Conservation (phyloP, 345 rosid genomes). For the Hypericum androsaemum region DNA sequence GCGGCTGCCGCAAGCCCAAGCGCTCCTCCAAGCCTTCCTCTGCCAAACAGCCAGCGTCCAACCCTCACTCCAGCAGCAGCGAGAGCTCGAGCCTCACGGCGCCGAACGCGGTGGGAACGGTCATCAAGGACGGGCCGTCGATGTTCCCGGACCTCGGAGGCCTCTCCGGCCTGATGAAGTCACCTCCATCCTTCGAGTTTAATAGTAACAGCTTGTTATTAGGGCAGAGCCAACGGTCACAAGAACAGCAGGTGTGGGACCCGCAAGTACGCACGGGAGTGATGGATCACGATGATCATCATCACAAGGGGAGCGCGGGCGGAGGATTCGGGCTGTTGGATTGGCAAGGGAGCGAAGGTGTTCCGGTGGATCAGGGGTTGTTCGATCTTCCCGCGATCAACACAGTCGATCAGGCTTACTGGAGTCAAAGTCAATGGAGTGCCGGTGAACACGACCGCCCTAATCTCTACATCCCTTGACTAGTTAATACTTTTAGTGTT, state of each 20-base stretch:
- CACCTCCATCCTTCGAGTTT: slow-evolving; percentile 43
- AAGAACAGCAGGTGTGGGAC: slow-evolving; percentile 32
- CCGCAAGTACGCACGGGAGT: slow-evolving; percentile 10
- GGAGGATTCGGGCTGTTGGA: slow-evolving; percentile 67
- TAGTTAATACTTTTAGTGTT: too few species aligned
- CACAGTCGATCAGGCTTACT: slow-evolving; percentile 68
- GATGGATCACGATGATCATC: slow-evolving; percentile 4
- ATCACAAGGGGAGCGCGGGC: slow-evolving; percentile 15
- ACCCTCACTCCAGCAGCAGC: slow-evolving; percentile 63
- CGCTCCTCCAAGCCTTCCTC: slow-evolving; percentile 32
- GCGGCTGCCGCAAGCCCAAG: slow-evolving; percentile 70
- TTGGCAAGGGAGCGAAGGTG: slow-evolving; percentile 58
- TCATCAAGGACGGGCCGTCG: slow-evolving; percentile 38
- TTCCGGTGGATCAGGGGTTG: slow-evolving; percentile 28
- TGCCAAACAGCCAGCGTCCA: slow-evolving; percentile 13
- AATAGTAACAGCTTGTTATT: slow-evolving; percentile 13
- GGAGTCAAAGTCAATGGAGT: slow-evolving; percentile 73
- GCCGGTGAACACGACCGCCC: slow-evolving; percentile 42
- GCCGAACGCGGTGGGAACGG: slow-evolving; percentile 34
- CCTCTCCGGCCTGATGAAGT: slow-evolving; percentile 37
- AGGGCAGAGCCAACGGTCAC: neutral
- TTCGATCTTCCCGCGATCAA: slow-evolving; percentile 45
- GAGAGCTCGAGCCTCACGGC: slow-evolving; percentile 83
- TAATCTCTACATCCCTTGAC: slow-evolving; percentile 64
- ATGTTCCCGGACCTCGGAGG: slow-evolving; percentile 57